A percentile compares a stretch with the other conserved stretches of the same genome.
Conservation (phyloP, 768 basidiomycete genomes). For the Amanita thiersii region DNA sequence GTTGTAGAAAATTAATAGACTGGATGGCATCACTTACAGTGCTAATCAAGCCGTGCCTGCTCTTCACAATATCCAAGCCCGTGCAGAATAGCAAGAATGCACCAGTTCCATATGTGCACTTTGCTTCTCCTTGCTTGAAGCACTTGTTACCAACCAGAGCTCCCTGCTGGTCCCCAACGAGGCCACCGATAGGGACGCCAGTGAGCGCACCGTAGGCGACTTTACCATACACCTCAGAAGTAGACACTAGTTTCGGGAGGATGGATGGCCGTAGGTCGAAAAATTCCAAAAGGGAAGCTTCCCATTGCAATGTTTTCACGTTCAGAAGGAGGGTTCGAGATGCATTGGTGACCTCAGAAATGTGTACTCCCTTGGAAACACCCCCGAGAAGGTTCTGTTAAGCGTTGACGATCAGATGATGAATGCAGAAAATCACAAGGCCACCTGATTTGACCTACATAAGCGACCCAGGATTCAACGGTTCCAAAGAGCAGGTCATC, state of each 20-base stretch:
- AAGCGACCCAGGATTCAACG: constrained; percentile 94
- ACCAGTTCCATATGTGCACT: constrained; percentile 97
- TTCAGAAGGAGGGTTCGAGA: constrained; percentile 93
- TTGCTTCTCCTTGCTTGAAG: constrained; percentile 82
- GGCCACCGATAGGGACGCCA: constrained; percentile 82
- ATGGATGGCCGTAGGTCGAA: constrained; percentile 74
- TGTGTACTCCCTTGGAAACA: constrained; percentile 59
- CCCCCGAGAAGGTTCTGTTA: constrained; percentile 78
- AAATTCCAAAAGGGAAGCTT: constrained; percentile 74
- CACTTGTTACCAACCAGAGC: constrained; percentile 97
- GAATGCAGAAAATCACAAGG: neutral
- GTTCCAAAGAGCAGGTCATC: constrained; percentile 90
- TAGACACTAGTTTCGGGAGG: constrained; percentile 82
- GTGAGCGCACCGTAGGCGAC: constrained; percentile 58
- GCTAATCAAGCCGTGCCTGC: constrained; percentile 79
- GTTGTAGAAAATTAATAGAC: neutral
- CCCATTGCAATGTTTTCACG: constrained; percentile 76
- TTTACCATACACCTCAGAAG: constrained; percentile 86
- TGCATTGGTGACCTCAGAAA: constrained; percentile 92
- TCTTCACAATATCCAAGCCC: constrained; percentile 78
- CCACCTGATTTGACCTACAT: constrained; percentile 40
- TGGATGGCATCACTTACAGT: constrained; percentile 43
- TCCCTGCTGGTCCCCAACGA: constrained; percentile 98
- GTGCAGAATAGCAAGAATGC: constrained; percentile 96
- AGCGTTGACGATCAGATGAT: constrained; percentile 6